Evolutionary conservation across 495 filamentous ascomycete species (phyloP).

Genomic region (Aspergillus egyptiacus): DNA sequence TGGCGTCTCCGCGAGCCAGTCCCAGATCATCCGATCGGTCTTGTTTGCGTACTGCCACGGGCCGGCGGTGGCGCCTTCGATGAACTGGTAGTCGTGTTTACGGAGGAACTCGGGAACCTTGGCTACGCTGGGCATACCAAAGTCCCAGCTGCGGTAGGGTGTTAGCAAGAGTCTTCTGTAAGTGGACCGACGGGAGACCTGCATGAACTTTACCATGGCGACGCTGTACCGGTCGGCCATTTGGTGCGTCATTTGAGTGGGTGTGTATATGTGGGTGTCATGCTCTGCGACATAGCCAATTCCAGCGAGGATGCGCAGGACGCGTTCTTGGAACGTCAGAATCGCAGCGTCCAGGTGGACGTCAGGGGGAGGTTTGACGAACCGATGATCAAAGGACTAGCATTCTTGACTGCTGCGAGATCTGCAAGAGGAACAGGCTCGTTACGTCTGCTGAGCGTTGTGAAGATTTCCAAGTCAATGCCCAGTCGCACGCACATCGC

Average conservation of each 20-base stretch:
- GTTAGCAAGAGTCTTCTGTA: neutral
- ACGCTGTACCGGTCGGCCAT: conserved; percentile 14
- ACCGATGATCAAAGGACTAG: conserved; percentile 10
- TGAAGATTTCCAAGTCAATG: conserved; percentile 18
- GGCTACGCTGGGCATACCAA: conserved; percentile 10
- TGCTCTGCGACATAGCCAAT: conserved; percentile 17
- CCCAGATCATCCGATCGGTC: conserved; percentile 16
- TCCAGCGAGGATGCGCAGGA: conserved; percentile 17
- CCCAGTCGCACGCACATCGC: conserved; percentile 16
- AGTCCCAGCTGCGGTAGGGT: conserved; percentile 10
- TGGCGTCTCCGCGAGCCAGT: conserved; percentile 18
- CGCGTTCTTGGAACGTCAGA: conserved; percentile 8
- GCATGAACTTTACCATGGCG: conserved; percentile 16
- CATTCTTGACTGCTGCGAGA: conserved; percentile 13
- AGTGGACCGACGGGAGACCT: neutral
- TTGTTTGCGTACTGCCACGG: conserved; percentile 14
- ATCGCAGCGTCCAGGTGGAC: too few relatives aligned
- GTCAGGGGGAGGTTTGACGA: neutral
- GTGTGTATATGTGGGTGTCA: conserved; percentile 9
- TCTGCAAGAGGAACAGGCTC: conserved; percentile 10
- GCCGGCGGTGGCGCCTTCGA: conserved; percentile 7
- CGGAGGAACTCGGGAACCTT: conserved; percentile 21
- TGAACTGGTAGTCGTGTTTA: conserved; percentile 8
- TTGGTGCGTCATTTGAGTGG: conserved; percentile 16
- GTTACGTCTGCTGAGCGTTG: conserved; percentile 5